Percentiles rank a stretch among this genome's conserved stretches.
These are phyloP conservation scores for Antarctomyces pellizariae DNA, from an alignment of 495 filamentous ascomycete genomes.

Conservation along the genomic window DNA sequence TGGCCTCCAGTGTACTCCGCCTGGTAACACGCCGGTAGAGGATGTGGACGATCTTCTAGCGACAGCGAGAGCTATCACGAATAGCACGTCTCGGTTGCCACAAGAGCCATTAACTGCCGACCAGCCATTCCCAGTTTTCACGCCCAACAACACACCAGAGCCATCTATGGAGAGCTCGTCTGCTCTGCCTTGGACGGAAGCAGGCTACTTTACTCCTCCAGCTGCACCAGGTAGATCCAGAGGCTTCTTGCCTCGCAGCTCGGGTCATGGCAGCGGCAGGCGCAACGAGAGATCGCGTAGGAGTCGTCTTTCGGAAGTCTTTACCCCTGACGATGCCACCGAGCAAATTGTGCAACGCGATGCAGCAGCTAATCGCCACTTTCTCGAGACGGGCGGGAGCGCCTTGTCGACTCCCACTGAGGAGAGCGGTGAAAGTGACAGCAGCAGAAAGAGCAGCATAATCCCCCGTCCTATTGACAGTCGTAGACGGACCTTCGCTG, in stretches of 20 bases:
- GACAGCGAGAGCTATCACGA: neutral
- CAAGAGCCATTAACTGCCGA: constrained; percentile 5
- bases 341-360: neutral
- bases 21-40: too few species aligned
- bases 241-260: too few species aligned
- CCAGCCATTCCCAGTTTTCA: constrained; percentile 1
- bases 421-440: neutral
- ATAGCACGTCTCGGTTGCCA: neutral
- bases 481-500: neutral
- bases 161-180: too few species aligned
- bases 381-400: neutral
- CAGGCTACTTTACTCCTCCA: constrained; percentile 1
- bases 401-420: neutral
- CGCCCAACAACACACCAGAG: neutral
- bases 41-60: too few species aligned
- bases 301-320: constrained; percentile 11
- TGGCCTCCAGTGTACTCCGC: neutral
- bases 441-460: neutral
- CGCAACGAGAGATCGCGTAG: too few species aligned
- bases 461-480: neutral
- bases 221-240: constrained; percentile 2
- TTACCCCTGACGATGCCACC: constrained; percentile 6
- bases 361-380: neutral
- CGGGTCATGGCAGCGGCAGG: too few species aligned
- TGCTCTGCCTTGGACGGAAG: too few species aligned